Percentiles rank a stretch among this genome's conserved stretches.
phyloP scores from a whole-genome alignment of 352 stramenopile genomes.

The Pythium phragmiticola region DNA sequence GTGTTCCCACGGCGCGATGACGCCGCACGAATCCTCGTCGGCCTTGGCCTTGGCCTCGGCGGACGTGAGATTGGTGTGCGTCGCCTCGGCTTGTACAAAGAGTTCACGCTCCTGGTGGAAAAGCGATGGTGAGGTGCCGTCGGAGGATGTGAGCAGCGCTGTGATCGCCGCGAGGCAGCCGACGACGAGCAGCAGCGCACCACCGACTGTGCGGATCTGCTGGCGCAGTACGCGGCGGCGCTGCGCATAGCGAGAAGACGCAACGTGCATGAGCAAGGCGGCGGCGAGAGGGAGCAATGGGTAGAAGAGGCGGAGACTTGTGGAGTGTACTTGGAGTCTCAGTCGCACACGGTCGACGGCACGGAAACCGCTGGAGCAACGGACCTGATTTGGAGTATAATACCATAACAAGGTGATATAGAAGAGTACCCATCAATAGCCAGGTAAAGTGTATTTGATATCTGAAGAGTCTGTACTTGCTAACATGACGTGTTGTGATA shows the following conservation, averaged over 20 bases:
- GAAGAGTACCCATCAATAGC: background rate
- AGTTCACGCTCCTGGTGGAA: background rate
- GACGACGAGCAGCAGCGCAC: constrained; percentile 12
- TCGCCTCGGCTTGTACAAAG: background rate
- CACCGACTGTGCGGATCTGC: constrained; percentile 17
- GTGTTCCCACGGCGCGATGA: constrained; percentile 47
- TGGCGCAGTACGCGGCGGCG: constrained; percentile 19
- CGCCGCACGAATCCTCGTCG: constrained; percentile 26
- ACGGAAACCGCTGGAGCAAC: background rate
- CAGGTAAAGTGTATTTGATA: background rate
- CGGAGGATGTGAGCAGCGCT: constrained; percentile 7
- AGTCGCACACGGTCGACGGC: too few species aligned
- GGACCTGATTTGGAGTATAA: constrained; percentile 4
- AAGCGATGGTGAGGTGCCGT: background rate
- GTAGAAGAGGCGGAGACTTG: background rate
- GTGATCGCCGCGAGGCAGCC: constrained; percentile 14
- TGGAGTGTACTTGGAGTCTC: background rate
- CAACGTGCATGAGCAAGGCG: background rate
- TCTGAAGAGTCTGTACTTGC: background rate
- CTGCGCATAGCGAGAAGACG: background rate
- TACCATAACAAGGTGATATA: constrained; percentile 7
- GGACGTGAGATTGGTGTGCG: constrained; percentile 9
- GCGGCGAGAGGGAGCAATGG: background rate
- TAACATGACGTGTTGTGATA: constrained; percentile 5
- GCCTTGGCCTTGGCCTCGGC: constrained; percentile 24